A percentile compares a stretch with the other conserved stretches of the same genome.
Evolutionary conservation across 345 rosid genomes (phyloP).

Genomic region (Eucalyptus victrix): DNA sequence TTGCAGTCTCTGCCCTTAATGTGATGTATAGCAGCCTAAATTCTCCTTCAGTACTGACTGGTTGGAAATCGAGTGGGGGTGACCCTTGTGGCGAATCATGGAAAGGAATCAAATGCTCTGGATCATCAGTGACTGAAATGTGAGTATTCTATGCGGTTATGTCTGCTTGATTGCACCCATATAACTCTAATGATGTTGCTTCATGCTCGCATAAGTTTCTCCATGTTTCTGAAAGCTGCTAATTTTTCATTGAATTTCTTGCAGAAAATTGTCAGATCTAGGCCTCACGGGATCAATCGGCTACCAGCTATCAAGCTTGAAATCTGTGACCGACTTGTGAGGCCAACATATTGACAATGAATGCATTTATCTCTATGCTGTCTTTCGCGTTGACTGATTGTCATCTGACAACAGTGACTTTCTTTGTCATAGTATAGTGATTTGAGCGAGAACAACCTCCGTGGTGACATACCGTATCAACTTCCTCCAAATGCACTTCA

Average conservation of each 20-base stretch:
- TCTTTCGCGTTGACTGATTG: neutral
- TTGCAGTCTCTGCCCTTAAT: conserved; percentile 74
- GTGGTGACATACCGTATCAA: conserved; percentile 78
- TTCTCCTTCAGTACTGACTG: conserved; percentile 56
- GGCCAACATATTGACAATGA: neutral
- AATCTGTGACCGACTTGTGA: conserved; percentile 78
- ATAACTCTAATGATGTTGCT: neutral
- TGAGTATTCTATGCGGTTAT: neutral
- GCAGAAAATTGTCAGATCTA: conserved; percentile 62
- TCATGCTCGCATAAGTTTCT: neutral
- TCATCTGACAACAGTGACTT: conserved; percentile 5
- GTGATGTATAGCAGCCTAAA: conserved; percentile 75
- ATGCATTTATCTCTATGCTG: neutral
- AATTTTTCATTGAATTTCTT: neutral
- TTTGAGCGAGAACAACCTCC: conserved; percentile 82
- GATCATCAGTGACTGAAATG: conserved; percentile 77
- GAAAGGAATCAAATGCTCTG: conserved; percentile 84
- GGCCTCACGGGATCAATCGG: conserved; percentile 81
- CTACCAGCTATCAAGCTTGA: conserved; percentile 72
- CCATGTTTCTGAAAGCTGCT: neutral
- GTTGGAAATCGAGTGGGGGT: conserved; percentile 73
- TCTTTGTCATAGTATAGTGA: conserved; percentile 65
- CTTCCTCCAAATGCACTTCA: conserved; percentile 63
- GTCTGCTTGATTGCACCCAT: neutral
- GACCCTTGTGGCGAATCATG: conserved; percentile 88